Base-by-base conservation (phyloP, 2,329 filamentous ascomycete genomes). In the Blastomyces gilchristii region DNA sequence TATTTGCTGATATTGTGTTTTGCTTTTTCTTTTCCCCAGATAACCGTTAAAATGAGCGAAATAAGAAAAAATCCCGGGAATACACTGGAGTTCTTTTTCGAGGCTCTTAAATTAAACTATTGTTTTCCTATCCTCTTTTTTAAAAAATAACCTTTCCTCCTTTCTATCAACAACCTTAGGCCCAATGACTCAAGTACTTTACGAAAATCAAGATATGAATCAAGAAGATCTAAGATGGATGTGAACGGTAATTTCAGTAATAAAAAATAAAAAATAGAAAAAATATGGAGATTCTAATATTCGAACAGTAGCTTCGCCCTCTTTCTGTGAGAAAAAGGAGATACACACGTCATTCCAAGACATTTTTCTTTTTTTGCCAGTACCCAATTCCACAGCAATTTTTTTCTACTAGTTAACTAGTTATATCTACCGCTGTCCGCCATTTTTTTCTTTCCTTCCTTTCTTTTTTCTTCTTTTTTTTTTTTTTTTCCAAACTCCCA, bases 11-110 rank as follows among this genome's bases (percentile, higher is more conserved):
- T 22, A 45, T 45, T 45, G 16, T n/a, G 37, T 39, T 39, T 39
- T 34, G n/a, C 2, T 31, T 28, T 9, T 31, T 41, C 45, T 58
- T 16, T 47, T 22, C 12, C 5, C 22, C 16, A 59, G 57, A 59
- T 59, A 47, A 45, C 57, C 57, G 9, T 59, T 28, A 59, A 59
- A 59, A 59, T 47, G 57, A 59, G 57, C 43, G 39, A 47, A 47
- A 57, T 41, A 57, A 47, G 9, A 49, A 59, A 34, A 59, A 49
- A 16, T 22, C 41, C 43, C 49, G 57, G 57, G 57, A 59, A 25
- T 59, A 47, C 47, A 47, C 43, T 47, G 57, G 57, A 59, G 47
- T 61, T 45, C 43, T 61, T 60, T 54, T 41, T 31, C 47, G 31
- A 54, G 34, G 50, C 18, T 54, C 59, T 62, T 58, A 50, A 59